These are phyloP conservation scores for Globisporangium viniferum DNA, from an alignment of 352 stramenopile genomes.

Conservation along the genomic window DNA sequence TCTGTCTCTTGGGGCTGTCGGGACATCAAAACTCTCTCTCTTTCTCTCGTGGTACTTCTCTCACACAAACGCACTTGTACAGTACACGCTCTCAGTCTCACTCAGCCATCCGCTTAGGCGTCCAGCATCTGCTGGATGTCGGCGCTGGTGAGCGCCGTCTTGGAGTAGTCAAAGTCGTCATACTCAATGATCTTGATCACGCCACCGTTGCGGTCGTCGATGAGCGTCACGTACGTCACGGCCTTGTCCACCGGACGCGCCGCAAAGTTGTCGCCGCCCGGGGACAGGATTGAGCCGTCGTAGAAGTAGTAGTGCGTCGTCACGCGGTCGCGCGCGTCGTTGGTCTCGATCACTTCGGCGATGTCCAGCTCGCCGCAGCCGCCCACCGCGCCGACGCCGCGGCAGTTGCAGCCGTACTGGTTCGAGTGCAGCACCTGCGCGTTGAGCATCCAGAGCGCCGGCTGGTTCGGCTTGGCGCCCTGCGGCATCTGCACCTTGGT, in stretches of 20 bases:
- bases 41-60: not conserved
- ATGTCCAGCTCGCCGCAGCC: conserved; percentile 74
- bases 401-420: conserved; percentile 80
- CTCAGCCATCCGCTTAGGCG: not conserved
- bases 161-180: conserved; percentile 26
- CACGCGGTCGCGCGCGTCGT: conserved; percentile 25
- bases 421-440: conserved; percentile 59
- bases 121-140: conserved; percentile 11
- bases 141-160: not conserved
- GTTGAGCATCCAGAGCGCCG: conserved; percentile 76
- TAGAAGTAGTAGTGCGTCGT: conserved; percentile 29
- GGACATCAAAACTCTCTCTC: not conserved
- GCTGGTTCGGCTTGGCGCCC: conserved; percentile 36
- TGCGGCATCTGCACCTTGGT: conserved; percentile 27
- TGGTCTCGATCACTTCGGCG: conserved; percentile 68
- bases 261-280: conserved; percentile 34
- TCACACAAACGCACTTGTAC: conserved; percentile 1
- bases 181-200: conserved; percentile 36
- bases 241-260: conserved; percentile 20
- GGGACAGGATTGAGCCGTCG: conserved; percentile 17
- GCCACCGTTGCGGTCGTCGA: conserved; percentile 24
- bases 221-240: conserved; percentile 35
- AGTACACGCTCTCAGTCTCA: not conserved
- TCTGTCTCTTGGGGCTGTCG: not conserved
- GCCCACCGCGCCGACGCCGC: conserved; percentile 39